Base-by-base conservation (phyloP, 129 eudicot genomes). In the Dittrichia graveolens region DNA sequence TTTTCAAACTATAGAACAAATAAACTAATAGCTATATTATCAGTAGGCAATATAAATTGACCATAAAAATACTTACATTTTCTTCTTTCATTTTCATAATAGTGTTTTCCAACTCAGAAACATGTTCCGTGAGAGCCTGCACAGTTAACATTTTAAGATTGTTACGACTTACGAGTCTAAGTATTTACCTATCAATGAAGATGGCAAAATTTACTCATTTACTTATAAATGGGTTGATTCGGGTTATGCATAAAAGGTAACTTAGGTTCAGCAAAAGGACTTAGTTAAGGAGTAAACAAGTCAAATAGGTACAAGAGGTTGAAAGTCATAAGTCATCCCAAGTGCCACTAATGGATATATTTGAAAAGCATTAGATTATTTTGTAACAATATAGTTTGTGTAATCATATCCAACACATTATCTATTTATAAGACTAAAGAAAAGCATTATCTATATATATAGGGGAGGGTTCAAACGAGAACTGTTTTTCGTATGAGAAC, bases 91-190 rank as follows among this genome's bases (percentile, higher is more conserved):
- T 85, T 77, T 90, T 89, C 76, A 84, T 96, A 73, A 94, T 84
- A 47, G 77, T 83, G 58, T 81, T 87, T 86, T 94, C 98, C 88
- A 94, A 81, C 77, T 90, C 98, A 38, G 82, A 38, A 67, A 90
- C 92, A 54, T 94, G 98, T 89, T 87, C 89, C 78, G 89, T 90
- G 71, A 94, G 96, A 66, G 98, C 98, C 98, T 93, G 82, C 69
- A 79, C 46, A 66, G 67, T 40, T 73, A 7, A 53, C 54, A 48
- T 68, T 41, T 0, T 24, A 16, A 46, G 31, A 49, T 0, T 58
- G 2, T 7, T n/a, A n/a, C n/a, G n/a, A n/a, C n/a, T 48, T 19
- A 48, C 12, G 0, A 38, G 11, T 38, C 38, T 45, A 49, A 77
- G 15, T 42, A 72, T 18, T 61, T 13, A 5, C 12, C n/a, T 60